phyloP scores from a whole-genome alignment of 2,329 filamentous ascomycete species.

The Ophiostoma populinum region DNA sequence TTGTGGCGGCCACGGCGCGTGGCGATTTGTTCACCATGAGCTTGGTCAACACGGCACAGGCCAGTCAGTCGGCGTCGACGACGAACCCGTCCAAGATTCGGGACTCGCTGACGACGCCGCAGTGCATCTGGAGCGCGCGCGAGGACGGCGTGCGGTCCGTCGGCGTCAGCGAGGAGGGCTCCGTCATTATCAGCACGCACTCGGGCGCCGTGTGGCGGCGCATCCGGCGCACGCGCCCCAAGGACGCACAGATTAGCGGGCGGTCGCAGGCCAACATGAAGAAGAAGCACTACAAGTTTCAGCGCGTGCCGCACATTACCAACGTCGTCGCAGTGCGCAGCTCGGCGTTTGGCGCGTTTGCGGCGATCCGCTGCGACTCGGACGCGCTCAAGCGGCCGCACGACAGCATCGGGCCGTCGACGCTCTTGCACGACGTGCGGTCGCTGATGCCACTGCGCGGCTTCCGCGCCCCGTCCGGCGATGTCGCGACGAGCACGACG shows the following conservation, averaged over 20 bases:
- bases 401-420: slow-evolving; percentile 48
- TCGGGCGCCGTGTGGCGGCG: slow-evolving; percentile 89
- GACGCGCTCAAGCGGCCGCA: slow-evolving; percentile 58
- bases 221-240: slow-evolving; percentile 65
- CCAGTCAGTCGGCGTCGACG: slow-evolving; percentile 50
- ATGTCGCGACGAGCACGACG: too few relatives aligned
- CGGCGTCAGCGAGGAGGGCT: slow-evolving; percentile 78
- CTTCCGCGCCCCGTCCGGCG: too few relatives aligned
- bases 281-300: slow-evolving; percentile 87
- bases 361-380: slow-evolving; percentile 69
- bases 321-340: slow-evolving; percentile 71
- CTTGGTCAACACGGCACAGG: slow-evolving; percentile 51
- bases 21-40: slow-evolving; percentile 81
- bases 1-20: slow-evolving; percentile 67
- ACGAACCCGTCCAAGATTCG: slow-evolving; percentile 87
- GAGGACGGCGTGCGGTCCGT: slow-evolving; percentile 80
- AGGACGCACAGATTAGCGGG: slow-evolving; percentile 35
- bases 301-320: slow-evolving; percentile 74
- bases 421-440: slow-evolving; percentile 56
- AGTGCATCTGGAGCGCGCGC: slow-evolving; percentile 74
- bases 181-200: slow-evolving; percentile 82
- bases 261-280: slow-evolving; percentile 29
- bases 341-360: slow-evolving; percentile 79
- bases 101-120: slow-evolving; percentile 59
- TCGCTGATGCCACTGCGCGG: slow-evolving; percentile 42